Base-by-base conservation (phyloP, 768 basidiomycete species). In the Strobilomyces confusus region DNA sequence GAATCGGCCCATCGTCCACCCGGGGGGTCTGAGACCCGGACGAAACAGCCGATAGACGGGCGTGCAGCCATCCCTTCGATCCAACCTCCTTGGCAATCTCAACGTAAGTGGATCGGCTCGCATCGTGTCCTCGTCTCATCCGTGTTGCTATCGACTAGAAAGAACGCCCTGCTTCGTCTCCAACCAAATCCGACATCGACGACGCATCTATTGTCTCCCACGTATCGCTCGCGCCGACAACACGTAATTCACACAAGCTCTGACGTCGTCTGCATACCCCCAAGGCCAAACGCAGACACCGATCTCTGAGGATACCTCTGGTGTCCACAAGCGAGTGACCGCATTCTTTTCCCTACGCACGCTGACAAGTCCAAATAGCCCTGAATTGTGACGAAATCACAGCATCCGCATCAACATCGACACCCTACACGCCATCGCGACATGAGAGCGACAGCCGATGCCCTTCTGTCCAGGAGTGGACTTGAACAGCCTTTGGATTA, bases 241-340 rank as follows among this genome's bases (percentile, higher is more conserved):
- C n/a, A n/a, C n/a, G n/a, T n/a, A n/a, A n/a, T n/a, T n/a, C n/a
- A n/a, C n/a, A n/a, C n/a, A n/a, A n/a, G n/a, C n/a, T n/a, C n/a
- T n/a, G n/a, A n/a, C n/a, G n/a, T n/a, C n/a, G n/a, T n/a, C n/a
- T n/a, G n/a, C n/a, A n/a, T n/a, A n/a, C n/a, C n/a, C n/a, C n/a
- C 41, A 8, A 25, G 14, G 23, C 23, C 1, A 23, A 41, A 23
- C 20, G 40, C 13, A 22, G 33, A 22, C 20, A 32, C n/a, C 29
- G 47, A 36, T 23, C 23, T 7, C 1, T 44, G 13, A 52, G 40
- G 34, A 37, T 32, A 44, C 44, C 32, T n/a, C 34, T 56, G 33
- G 52, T 17, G 14, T 17, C 48, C 19, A 37, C 34, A 41, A 2
- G 64, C 65, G 38, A 57, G 62, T 26, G n/a, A 44, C n/a, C 26